These are phyloP conservation scores for Ophiostoma pallidulum DNA, from an alignment of 2,329 filamentous ascomycete genomes.

Conservation along the genomic window DNA sequence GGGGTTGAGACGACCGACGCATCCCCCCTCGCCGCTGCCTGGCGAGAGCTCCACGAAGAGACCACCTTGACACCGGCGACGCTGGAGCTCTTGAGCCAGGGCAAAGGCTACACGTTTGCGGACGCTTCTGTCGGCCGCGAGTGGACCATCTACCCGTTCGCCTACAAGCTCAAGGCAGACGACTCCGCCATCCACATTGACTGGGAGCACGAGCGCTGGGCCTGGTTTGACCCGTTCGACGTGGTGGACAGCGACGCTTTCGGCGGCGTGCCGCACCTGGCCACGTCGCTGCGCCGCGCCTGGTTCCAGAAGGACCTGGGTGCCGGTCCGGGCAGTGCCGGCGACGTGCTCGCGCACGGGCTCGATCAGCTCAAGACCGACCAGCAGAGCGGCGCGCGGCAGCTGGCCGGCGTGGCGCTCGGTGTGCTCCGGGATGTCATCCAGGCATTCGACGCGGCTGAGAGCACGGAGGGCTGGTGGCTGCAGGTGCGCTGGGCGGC, in stretches of 20 bases:
- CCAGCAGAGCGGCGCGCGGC: conserved; percentile 48
- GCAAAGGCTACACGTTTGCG: conserved; percentile 48
- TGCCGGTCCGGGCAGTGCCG: conserved; percentile 27
- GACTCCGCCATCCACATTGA: conserved; percentile 44
- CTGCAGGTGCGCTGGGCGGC: conserved; percentile 41
- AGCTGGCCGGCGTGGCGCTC: conserved; percentile 47
- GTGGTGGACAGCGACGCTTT: conserved; percentile 37
- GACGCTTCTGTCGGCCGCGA: conserved; percentile 44
- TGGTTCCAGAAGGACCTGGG: conserved; percentile 48
- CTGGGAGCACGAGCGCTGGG: conserved; percentile 52
- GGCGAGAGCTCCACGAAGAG: conserved; percentile 54
- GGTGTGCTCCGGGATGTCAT: conserved; percentile 38
- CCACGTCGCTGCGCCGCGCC: conserved; percentile 48
- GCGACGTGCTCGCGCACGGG: conserved; percentile 34
- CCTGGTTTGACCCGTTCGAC: conserved; percentile 45
- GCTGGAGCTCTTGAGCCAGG: conserved; percentile 43
- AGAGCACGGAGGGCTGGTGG: conserved; percentile 41
- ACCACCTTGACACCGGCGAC: conserved; percentile 41
- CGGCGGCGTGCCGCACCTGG: conserved; percentile 46
- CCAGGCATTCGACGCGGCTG: conserved; percentile 21
- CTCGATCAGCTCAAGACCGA: conserved; percentile 43
- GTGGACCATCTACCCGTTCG: conserved; percentile 57
- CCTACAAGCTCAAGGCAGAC: conserved; percentile 39
- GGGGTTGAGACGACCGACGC: conserved; percentile 45
- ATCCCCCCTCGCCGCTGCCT: conserved; percentile 46